phyloP scores from a whole-genome alignment of 208 protist species.

The Porcisia deanei region DNA sequence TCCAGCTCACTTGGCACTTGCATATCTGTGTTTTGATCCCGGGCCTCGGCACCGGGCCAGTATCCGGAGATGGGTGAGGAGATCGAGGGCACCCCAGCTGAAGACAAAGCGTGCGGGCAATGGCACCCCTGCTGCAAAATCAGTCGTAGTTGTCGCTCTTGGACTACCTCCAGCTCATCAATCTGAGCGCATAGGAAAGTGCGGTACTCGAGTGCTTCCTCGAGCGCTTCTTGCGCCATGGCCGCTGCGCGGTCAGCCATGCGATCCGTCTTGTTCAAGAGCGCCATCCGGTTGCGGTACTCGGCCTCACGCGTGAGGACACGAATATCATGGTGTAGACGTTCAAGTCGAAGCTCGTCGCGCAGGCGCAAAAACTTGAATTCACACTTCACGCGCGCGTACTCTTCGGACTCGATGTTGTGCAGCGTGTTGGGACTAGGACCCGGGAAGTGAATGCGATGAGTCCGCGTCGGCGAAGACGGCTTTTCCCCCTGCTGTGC shows the following conservation, averaged over 20 bases:
- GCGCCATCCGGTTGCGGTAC: slow-evolving; percentile 35
- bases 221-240: slow-evolving; percentile 32
- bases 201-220: slow-evolving; percentile 41
- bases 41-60: background rate
- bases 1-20: slow-evolving; percentile 44
- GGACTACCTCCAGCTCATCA: slow-evolving; percentile 22
- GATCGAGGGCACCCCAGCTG: background rate
- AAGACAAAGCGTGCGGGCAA: background rate
- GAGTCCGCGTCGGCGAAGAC: slow-evolving; percentile 15
- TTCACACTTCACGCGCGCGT: slow-evolving; percentile 31
- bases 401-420: slow-evolving; percentile 21
- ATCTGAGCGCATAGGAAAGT: slow-evolving; percentile 33
- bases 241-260: slow-evolving; percentile 32
- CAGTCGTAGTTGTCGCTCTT: slow-evolving; percentile 34
- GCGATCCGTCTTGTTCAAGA: slow-evolving; percentile 27
- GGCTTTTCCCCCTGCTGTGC: slow-evolving; percentile 24
- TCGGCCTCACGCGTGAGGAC: slow-evolving; percentile 44
- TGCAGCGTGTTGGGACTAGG: background rate
- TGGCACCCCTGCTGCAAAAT: slow-evolving; percentile 23
- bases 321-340: slow-evolving; percentile 50
- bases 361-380: slow-evolving; percentile 31
- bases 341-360: slow-evolving; percentile 46
- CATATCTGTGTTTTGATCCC: background rate
- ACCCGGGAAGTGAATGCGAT: background rate
- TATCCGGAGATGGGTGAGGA: background rate